Base-by-base conservation (phyloP, 495 filamentous ascomycete genomes). In the Daldinia concentrica region DNA sequence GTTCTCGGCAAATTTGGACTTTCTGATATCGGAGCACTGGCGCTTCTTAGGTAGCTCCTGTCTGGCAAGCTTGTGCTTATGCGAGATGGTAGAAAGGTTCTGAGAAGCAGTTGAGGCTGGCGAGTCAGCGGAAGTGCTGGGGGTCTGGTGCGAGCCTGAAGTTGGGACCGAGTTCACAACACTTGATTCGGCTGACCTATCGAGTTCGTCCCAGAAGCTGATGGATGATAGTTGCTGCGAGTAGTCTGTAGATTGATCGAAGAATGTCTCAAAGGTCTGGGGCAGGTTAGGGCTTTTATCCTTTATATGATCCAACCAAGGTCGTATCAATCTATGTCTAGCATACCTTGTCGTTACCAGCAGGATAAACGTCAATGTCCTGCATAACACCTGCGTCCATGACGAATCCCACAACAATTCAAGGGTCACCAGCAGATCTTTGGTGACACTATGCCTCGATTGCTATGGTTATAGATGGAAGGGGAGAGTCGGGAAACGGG, bases 301-400 rank as follows among this genome's bases (percentile, higher is more conserved):
- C 24, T 48, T 48, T 24, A n/a, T 24, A 22, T 22, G 67, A 62
- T 62, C 11, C 61, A 29, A 37, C 9, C 36, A 24, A 70, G 62
- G 50, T 64, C 36, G 32, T 36, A 65, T 63, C 27, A 64, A 61
- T 61, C 50, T 59, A 50, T 22, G 39, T 55, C 24, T 34, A 12
- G 60, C 68, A 62, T 73, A 74, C 66, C 74, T 69, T 66, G 64
- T 71, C 72, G 71, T 71, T 75, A 71, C 74, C 70, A 62, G 76
- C 68, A 62, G 76, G 74, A 70, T 76, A 76, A 71, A 73, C 74
- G 74, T 78, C 76, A 58, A 76, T 78, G 74, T 78, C 76, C 71
- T 78, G 76, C 74, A 78, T 78, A 71, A 72, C 73, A 78, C 76
- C 68, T 78, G 76, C 66, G 74, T 78, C 76, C 76, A 78, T 78